Base-by-base conservation (phyloP, 306 rosid genomes). In the Vicia sativa region DNA sequence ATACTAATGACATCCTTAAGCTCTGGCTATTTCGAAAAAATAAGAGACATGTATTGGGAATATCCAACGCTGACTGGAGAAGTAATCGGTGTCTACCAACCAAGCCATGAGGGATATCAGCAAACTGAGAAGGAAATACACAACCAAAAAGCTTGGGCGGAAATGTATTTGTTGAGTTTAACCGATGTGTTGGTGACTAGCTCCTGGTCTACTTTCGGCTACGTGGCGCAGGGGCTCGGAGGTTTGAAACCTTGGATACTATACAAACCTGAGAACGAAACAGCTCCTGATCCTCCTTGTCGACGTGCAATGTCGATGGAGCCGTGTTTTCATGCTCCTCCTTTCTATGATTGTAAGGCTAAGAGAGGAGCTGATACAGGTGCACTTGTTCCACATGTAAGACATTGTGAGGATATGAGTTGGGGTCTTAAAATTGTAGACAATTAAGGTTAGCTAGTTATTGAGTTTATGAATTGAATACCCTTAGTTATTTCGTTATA, bases 311-410 rank as follows among this genome's bases (percentile, higher is more conserved):
- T 77, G 81, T 86, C 92, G 5, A 89, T 82, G 81, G 92, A 89
- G 61, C 96, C 96, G 6, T 89, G 96, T 67, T 87, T 87, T 76
- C 93, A 87, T 18, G 89, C 93, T 16, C 93, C 91, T 16, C 92
- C 89, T 4, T 75, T 82, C 68, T 85, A 82, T 74, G 92, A 89
- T 71, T 89, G 96, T 67, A 86, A 77, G 80, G 79, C 88, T 1
- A 89, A 75, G 74, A 80, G 25, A 6, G 92, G 90, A 70, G 49
- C 75, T 13, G 90, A 87, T 54, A 82, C 90, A 1, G 86, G 92
- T 48, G 61, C 37, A 14, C 18, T 87, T 46, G 91, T 89, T 59
- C 86, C 93, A 16, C 82, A 89, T 55, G 91, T 89, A 45, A 85
- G 79, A 67, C 91, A 89, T 41, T 89, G 93, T 55, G 93, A 87